phyloP scores from a whole-genome alignment of 805 yeast species.

The Candida sakaeoensis region DNA sequence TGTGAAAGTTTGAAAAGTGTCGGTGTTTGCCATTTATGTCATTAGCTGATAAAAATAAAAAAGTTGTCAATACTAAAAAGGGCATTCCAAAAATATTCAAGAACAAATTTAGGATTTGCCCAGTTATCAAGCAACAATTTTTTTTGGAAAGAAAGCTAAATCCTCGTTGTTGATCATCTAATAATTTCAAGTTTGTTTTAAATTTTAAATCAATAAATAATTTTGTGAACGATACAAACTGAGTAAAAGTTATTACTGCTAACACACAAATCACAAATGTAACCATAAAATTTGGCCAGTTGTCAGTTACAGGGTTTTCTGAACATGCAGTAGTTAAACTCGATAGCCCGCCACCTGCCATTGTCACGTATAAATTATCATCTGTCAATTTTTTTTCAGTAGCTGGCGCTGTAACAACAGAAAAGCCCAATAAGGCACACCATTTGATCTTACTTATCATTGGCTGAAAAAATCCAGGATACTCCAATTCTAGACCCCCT shows the following conservation, averaged over 20 bases:
- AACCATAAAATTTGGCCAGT: conserved; percentile 45
- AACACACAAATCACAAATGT: conserved; percentile 25
- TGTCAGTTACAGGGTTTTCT: conserved; percentile 19
- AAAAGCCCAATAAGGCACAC: conserved; percentile 48
- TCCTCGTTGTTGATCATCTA: conserved; percentile 8
- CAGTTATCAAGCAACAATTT: conserved; percentile 24
- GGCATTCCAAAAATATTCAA: conserved; percentile 40
- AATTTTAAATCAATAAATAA: conserved; percentile 7
- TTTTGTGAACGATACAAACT: conserved; percentile 19
- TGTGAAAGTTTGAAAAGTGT: conserved; percentile 12
- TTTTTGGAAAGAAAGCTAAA: conserved; percentile 13
- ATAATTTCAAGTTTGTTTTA: conserved; percentile 7
- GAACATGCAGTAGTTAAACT: conserved; percentile 30
- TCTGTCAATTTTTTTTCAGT: background rate
- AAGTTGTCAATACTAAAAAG: conserved; percentile 38
- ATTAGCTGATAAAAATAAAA: conserved; percentile 24
- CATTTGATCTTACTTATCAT: conserved; percentile 48
- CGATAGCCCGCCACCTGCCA: conserved; percentile 38
- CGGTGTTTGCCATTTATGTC: conserved; percentile 12
- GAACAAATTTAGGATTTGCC: conserved; percentile 29
- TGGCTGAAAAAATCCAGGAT: conserved; percentile 64
- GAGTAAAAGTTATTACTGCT: conserved; percentile 20
- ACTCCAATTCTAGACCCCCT: conserved; percentile 50
- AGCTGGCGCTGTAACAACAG: conserved; percentile 2
- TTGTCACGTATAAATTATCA: conserved; percentile 42